Base-by-base conservation (phyloP, 2,329 filamentous ascomycete genomes). In the Pseudogymnoascus sp. region DNA sequence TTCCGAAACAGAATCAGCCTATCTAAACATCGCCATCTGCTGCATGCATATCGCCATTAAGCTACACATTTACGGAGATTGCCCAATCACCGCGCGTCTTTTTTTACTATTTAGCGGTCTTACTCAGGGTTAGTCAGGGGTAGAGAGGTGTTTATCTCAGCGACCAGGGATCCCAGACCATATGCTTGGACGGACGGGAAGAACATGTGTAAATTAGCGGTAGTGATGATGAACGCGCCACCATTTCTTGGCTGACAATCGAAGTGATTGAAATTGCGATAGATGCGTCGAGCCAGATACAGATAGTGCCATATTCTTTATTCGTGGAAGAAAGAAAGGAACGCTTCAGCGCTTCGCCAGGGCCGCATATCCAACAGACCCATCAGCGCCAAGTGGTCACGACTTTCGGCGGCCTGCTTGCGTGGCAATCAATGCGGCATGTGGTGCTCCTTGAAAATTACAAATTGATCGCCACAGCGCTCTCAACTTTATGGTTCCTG, bases 241-340 rank as follows among this genome's bases (percentile, higher is more conserved):
- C 47, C 47, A 54, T 12, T 31, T 18, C 47, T 57, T 57, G 47
- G 47, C 47, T 57, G 47, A 31, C 18, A 57, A 12, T 57, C 6
- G n/a, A 57, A 57, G 11, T 34, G n/a, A 57, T 34, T 57, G 51
- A 57, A 57, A 57, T 57, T 57, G 29, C 51, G 29, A 57, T 57
- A 57, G 51, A 57, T 57, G 51, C 51, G 29, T 57, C 51, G 29
- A 57, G 51, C 51, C 51, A 57, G 4, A 34, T 34, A 31, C 8
- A 31, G 29, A 31, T 16, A 5, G 51, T 18, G 47, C 26, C 8
- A 57, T 51, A 51, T 51, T 29, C 14, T 26, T 42, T 42, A 21
- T 42, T 47, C 21, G 29, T 18, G 51, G 51, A 16, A 57, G 4
- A 45, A 11, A n/a, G 21, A n/a, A 45, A 23, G n/a, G 29, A 57